A percentile compares a stretch with the other conserved stretches of the same genome.
Evolutionary conservation across 2,329 filamentous ascomycete species (phyloP).

Genomic region (Xylaria sp.): DNA sequence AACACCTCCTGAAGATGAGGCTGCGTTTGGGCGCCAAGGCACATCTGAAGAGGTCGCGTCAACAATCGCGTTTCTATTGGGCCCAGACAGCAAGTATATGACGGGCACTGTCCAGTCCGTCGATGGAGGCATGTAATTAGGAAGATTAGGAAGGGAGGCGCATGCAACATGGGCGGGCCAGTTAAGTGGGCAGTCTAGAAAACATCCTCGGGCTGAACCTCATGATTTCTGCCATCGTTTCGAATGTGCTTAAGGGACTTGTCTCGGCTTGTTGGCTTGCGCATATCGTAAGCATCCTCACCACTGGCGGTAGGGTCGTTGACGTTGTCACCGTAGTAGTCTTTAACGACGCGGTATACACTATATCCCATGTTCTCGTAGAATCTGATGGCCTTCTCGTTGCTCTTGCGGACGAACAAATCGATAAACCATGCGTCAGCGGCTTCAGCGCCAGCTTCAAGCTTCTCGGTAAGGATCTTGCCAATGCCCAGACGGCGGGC

Average conservation of each 20-base stretch:
- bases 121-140: slow-evolving; percentile 48
- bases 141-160: background rate
- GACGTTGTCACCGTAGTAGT: slow-evolving; percentile 90
- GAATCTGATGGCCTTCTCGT: slow-evolving; percentile 83
- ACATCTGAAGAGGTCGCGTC: slow-evolving; percentile 54
- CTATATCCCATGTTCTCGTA: slow-evolving; percentile 93
- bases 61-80: slow-evolving; percentile 54
- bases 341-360: slow-evolving; percentile 84
- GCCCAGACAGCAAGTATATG: slow-evolving; percentile 53
- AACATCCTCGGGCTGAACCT: slow-evolving; percentile 83
- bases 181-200: slow-evolving; percentile 59
- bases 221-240: slow-evolving; percentile 77
- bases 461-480: slow-evolving; percentile 76
- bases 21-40: slow-evolving; percentile 51
- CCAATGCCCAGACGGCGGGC: slow-evolving; percentile 87
- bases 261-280: slow-evolving; percentile 86
- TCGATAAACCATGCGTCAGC: slow-evolving; percentile 94
- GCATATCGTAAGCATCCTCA: slow-evolving; percentile 97
- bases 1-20: slow-evolving; percentile 45
- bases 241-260: slow-evolving; percentile 76
- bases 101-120: slow-evolving; percentile 54
- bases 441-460: slow-evolving; percentile 82
- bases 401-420: slow-evolving; percentile 88
- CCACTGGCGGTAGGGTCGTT: slow-evolving; percentile 64
- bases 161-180: slow-evolving; percentile 1